These are phyloP conservation scores for Metschnikowia matae DNA, from an alignment of 805 yeast genomes.

Conservation along the genomic window DNA sequence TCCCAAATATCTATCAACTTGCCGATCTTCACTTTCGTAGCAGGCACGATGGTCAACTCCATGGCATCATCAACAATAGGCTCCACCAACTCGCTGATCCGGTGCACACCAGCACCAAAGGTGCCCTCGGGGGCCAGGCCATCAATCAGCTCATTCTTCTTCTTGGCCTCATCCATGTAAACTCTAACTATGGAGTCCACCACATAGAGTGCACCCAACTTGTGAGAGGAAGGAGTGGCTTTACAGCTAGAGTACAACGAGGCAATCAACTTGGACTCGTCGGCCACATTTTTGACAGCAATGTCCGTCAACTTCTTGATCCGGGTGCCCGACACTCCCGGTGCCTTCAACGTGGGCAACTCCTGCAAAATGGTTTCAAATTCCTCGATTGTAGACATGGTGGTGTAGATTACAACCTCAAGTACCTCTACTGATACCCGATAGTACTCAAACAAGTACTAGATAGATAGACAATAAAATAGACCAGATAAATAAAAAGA, in stretches of 20 bases:
- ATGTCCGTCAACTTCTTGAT: conserved; percentile 79
- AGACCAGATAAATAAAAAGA: neutral
- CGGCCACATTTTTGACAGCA: conserved; percentile 64
- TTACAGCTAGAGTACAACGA: conserved; percentile 63
- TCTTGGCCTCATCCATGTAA: conserved; percentile 69
- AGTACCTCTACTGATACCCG: conserved; percentile 4
- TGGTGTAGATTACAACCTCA: conserved; percentile 4
- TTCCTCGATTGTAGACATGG: conserved; percentile 42
- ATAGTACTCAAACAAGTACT: neutral
- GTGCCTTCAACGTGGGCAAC: conserved; percentile 61
- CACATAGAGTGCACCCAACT: conserved; percentile 86
- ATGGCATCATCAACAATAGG: conserved; percentile 60
- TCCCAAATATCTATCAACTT: conserved; percentile 93
- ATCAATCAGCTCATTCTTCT: conserved; percentile 45
- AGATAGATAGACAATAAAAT: neutral
- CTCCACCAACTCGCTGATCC: conserved; percentile 61
- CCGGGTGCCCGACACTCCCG: conserved; percentile 95
- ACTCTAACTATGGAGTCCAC: conserved; percentile 90
- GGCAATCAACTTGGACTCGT: conserved; percentile 54
- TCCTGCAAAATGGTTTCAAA: conserved; percentile 48
- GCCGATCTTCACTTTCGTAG: conserved; percentile 65
- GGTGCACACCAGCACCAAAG: conserved; percentile 66
- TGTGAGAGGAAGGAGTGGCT: conserved; percentile 72
- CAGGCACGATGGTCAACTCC: conserved; percentile 46
- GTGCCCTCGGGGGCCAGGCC: conserved; percentile 61